Evolutionary conservation across 2,329 filamentous ascomycete species (phyloP), one percentile per base, ranked within the genome.

Genomic region (Exutisphaerella laricina): DNA sequence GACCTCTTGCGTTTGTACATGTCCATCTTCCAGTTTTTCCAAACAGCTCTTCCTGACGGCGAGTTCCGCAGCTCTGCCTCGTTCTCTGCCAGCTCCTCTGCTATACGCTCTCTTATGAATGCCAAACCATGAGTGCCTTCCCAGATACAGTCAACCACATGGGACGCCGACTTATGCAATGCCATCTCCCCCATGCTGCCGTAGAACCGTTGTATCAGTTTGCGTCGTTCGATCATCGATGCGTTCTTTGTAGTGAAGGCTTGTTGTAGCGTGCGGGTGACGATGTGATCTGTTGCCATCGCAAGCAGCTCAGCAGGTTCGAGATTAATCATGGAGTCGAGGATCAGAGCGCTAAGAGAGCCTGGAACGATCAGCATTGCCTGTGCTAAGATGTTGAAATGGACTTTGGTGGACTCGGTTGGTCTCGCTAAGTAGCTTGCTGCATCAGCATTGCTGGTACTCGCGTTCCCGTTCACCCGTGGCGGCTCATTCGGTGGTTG

Each of bases 361-460:
- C 87, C 87, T 0, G 85, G 78, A 18, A 87, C 82, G 5, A 77
- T 69, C 38, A 97, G 78, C 70, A 98, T 84, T 3, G 84, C 70
- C 49, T 92, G 82, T 6, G 85, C 82, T 20, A 98, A 75, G 34
- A 95, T 84, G 87, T 68, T 98, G 89, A 61, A 87, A 65, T 63
- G 59, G 4, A 56, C 52, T 72, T 87, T 79, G 68, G 43, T 49
- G 5, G 51, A 48, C 26, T 57, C 49, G 6, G 54, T 33, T 1
- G 39, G 60, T 54, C 37, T 59, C 1, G 46, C 32, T 23, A 54
- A 48, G 18, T 46, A 49, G 4, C 41, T 47, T 20, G 41, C 43
- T 12, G 52, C 46, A 9, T 42, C 46, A 7, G 28, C 43, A 13
- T 38, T 41, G 35, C 41, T 43, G 39, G 23, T 52, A 20, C 33